Conservation (phyloP, 1,284 basidiomycete species). For the Moesziomyces globuligerus region DNA sequence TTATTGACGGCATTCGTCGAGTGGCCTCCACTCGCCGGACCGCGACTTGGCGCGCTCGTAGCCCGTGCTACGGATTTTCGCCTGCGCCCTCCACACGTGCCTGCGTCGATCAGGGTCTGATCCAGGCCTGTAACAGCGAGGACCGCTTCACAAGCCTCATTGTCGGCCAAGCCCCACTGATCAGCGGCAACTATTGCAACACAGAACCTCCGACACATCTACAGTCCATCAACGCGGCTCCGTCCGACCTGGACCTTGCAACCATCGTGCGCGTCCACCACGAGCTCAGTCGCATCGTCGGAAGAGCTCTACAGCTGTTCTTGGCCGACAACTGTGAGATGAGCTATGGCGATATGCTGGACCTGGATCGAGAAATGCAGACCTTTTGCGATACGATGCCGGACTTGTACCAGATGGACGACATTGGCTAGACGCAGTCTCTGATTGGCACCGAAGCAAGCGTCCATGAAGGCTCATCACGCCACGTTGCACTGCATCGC, state of each 20-base stretch:
- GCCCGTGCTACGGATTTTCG: too few species aligned
- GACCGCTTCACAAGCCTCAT: background rate
- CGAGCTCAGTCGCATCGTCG: constrained; percentile 13
- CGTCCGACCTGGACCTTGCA: constrained; percentile 1
- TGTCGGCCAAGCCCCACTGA: constrained; percentile 20
- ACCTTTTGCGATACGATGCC: constrained; percentile 5
- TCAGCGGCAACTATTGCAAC: constrained; percentile 3
- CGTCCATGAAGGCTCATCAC: constrained; percentile 1
- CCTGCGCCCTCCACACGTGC: too few species aligned
- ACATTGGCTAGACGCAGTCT: background rate
- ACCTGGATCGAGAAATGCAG: constrained; percentile 13
- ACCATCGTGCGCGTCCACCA: constrained; percentile 7
- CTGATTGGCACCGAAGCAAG: background rate
- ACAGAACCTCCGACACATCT: background rate
- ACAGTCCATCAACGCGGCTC: background rate
- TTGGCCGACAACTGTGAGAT: constrained; percentile 12
- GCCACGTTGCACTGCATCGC: constrained; percentile 14
- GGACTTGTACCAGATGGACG: background rate
- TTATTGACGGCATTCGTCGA: too few species aligned
- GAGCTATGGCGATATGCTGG: constrained; percentile 5
- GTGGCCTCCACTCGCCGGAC: too few species aligned
- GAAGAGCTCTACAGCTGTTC: constrained; percentile 10
- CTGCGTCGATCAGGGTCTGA: too few species aligned
- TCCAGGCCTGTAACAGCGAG: background rate
- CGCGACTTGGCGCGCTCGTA: too few species aligned